phyloP scores from a whole-genome alignment of 768 basidiomycete species.

The Termitomyces sp. region DNA sequence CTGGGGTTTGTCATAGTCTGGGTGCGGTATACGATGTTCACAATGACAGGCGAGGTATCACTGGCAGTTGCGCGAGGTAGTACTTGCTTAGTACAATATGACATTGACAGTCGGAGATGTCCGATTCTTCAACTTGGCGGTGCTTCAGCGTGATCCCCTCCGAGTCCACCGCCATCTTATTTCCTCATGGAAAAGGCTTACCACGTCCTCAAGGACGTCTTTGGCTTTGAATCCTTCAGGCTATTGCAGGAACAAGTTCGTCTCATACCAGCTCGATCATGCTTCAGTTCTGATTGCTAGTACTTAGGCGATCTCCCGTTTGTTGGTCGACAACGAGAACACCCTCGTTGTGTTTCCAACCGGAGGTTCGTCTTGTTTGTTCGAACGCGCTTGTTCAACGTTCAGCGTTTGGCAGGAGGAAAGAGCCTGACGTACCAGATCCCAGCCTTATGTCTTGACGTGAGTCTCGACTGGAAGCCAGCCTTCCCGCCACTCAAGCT shows the following conservation, averaged over 20 bases:
- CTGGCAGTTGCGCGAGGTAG: neutral
- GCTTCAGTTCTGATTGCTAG: neutral
- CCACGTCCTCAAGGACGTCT: neutral
- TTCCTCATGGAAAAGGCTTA: neutral
- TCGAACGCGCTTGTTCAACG: neutral
- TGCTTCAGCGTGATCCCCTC: neutral
- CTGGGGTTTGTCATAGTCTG: slow-evolving; percentile 12
- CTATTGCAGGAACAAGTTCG: neutral
- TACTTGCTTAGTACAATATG: no score
- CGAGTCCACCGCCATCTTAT: no score
- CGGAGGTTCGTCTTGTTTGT: slow-evolving; percentile 7
- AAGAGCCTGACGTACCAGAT: slow-evolving; percentile 16
- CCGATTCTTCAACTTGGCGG: slow-evolving; percentile 5
- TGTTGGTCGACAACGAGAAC: slow-evolving; percentile 10
- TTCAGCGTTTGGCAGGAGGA: slow-evolving; percentile 25
- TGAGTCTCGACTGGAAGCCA: neutral
- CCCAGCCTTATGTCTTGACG: slow-evolving; percentile 14
- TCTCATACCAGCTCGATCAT: neutral
- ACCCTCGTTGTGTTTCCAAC: slow-evolving; percentile 15
- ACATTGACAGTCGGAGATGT: slow-evolving; percentile 9
- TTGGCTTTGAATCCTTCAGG: neutral
- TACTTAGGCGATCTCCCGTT: slow-evolving; percentile 11
- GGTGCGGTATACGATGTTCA: neutral
- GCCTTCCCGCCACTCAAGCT: neutral
- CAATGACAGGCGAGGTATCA: neutral